Evolutionary conservation across 805 yeast genomes (phyloP).

Genomic region (Schwanniomyces sp.): DNA sequence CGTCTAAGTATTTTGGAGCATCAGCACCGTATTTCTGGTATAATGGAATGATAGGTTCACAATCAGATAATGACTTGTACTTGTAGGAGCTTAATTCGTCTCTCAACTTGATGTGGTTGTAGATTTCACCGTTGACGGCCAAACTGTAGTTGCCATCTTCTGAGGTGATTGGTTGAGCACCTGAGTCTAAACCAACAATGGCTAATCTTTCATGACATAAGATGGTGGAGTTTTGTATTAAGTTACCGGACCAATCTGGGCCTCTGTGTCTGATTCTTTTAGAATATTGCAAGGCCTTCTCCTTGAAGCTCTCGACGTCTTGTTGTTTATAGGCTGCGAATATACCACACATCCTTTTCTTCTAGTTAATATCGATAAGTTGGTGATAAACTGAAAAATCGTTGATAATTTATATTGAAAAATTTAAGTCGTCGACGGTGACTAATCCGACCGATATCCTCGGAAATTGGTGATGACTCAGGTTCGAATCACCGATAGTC

Average conservation of each 20-base stretch:
- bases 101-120: constrained; percentile 92
- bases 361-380: background rate
- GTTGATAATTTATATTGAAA: background rate
- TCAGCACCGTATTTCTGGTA: constrained; percentile 83
- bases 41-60: constrained; percentile 96
- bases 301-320: constrained; percentile 77
- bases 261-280: constrained; percentile 98
- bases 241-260: constrained; percentile 98
- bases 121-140: constrained; percentile 97
- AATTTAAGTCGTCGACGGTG: background rate
- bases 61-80: constrained; percentile 86
- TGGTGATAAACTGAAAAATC: background rate
- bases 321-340: constrained; percentile 88
- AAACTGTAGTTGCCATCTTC: constrained; percentile 70
- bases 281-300: constrained; percentile 84
- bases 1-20: constrained; percentile 91
- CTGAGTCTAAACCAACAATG: constrained; percentile 94
- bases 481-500: background rate
- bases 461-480: background rate
- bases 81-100: constrained; percentile 67
- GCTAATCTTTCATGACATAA: constrained; percentile 95
- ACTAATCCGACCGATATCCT: background rate
- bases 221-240: constrained; percentile 73
- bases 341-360: constrained; percentile 85
- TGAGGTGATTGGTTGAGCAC: constrained; percentile 95